phyloP scores from a whole-genome alignment of 1,284 basidiomycete species.

The Irpex sp. region DNA sequence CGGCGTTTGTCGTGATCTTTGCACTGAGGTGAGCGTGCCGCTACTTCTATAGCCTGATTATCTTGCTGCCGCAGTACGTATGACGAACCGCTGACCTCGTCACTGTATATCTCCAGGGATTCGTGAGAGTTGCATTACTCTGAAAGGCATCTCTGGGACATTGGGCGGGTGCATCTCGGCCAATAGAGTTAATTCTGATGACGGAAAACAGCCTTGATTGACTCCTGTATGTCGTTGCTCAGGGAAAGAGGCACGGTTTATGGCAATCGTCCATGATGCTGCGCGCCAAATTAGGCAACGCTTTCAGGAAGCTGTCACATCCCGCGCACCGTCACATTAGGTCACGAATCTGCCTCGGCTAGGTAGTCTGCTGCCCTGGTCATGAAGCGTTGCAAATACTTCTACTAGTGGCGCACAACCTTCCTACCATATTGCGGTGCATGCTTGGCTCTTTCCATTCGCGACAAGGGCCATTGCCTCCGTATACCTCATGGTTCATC shows the following conservation, averaged over 20 bases:
- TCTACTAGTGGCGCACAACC: not conserved
- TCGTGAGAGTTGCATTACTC: conserved; percentile 10
- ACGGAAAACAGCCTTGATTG: not conserved
- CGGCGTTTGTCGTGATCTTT: not conserved
- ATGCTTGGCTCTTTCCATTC: conserved; percentile 3
- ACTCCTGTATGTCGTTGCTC: not conserved
- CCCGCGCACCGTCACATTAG: not conserved
- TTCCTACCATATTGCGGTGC: conserved; percentile 4
- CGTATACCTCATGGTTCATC: conserved; percentile 9
- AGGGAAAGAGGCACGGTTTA: conserved; percentile 13
- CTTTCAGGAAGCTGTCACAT: conserved; percentile 13
- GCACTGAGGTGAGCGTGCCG: not conserved
- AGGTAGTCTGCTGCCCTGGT: conserved; percentile 1
- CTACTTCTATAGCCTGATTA: not conserved
- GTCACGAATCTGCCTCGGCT: conserved; percentile 7
- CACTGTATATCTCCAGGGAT: not conserved
- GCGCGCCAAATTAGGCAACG: conserved; percentile 12
- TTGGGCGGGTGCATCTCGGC: conserved; percentile 12
- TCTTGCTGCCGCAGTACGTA: conserved; percentile 3
- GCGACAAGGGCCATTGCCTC: conserved; percentile 1
- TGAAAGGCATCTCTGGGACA: conserved; percentile 9
- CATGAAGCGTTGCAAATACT: conserved; percentile 8
- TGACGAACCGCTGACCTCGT: conserved; percentile 1
- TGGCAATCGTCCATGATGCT: conserved; percentile 8
- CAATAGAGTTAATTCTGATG: not conserved